Base-by-base conservation (phyloP, 768 basidiomycete genomes). In the Termitomyces sp. region DNA sequence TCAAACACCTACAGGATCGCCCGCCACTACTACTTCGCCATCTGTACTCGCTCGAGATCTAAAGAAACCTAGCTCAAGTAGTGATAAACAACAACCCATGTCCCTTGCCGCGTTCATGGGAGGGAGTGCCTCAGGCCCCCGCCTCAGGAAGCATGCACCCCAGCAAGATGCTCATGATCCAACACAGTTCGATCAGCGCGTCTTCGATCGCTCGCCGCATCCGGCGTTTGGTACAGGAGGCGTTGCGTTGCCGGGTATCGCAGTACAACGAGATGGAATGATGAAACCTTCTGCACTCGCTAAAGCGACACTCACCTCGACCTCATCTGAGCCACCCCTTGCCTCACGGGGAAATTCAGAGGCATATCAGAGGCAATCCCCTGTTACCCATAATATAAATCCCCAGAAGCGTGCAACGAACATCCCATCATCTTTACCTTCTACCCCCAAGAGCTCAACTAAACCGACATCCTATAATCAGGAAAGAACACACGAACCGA, bases 61-160 rank as follows among this genome's bases (percentile, higher is more conserved):
- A 11, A 44, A 45, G 40, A 56, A 38, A 36, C 24, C 33, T 20
- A 51, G 18, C 12, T n/a, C 58, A 24, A 45, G 46, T 32, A 54
- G 6, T 40, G 78, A 58, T 66, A 46, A 60, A 49, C 57, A 56
- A 54, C 77, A 82, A 45, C 77, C 85, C 12, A 85, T 89, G 9
- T 94, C 92, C 2, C 80, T 93, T 32, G 91, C 92, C 0, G 82
- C 88, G 2, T 91, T 93, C 70, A 93, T 93, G 65, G 92, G 92
- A 40, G 91, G 92, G 7, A 83, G 79, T 32, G 91, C 87, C 15
- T 81, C 84, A 46, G 92, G 90, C 24, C 91, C 91, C 4, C 80
- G 88, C 40, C 79, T 94, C 46, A 92, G 83, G 64, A 84, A 79
- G 60, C 90, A 86, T 66, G 85, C 86, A 18, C 86, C 91, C 4